Evolutionary conservation across 2,329 filamentous ascomycete species (phyloP).

Genomic region (Thelonectria olida): DNA sequence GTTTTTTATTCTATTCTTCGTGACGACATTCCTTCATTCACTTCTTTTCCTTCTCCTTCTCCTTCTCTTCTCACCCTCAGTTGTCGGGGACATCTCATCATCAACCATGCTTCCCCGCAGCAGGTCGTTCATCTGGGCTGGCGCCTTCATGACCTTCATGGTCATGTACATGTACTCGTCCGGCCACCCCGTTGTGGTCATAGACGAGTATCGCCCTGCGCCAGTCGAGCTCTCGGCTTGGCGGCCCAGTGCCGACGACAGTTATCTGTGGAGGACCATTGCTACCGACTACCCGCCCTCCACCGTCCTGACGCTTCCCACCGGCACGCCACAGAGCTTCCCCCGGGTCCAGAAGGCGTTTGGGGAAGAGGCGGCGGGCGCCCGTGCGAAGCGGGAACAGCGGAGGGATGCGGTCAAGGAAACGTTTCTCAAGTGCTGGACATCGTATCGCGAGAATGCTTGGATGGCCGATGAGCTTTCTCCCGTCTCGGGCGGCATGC

Average conservation of each 20-base stretch:
- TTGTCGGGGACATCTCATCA: too few species aligned
- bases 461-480: constrained; percentile 72
- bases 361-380: constrained; percentile 33
- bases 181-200: constrained; percentile 19
- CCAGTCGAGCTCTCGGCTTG: constrained; percentile 34
- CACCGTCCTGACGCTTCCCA: constrained; percentile 44
- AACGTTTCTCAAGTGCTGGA: constrained; percentile 56
- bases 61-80: neutral
- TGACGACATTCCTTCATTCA: neutral
- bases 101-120: constrained; percentile 37
- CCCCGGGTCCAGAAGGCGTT: constrained; percentile 48
- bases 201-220: constrained; percentile 30
- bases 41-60: neutral
- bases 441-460: constrained; percentile 67
- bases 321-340: constrained; percentile 36
- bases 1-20: too few species aligned
- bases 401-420: constrained; percentile 52
- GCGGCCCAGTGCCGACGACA: constrained; percentile 35
- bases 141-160: constrained; percentile 29
- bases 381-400: constrained; percentile 43
- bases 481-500: constrained; percentile 61
- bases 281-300: constrained; percentile 40
- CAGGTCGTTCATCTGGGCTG: constrained; percentile 31
- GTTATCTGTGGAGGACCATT: constrained; percentile 42
- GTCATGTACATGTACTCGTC: constrained; percentile 34